Evolutionary conservation across 2,329 filamentous ascomycete species (phyloP), one percentile per base, ranked within the genome.

Genomic region (Cladophialophora exuberans): DNA sequence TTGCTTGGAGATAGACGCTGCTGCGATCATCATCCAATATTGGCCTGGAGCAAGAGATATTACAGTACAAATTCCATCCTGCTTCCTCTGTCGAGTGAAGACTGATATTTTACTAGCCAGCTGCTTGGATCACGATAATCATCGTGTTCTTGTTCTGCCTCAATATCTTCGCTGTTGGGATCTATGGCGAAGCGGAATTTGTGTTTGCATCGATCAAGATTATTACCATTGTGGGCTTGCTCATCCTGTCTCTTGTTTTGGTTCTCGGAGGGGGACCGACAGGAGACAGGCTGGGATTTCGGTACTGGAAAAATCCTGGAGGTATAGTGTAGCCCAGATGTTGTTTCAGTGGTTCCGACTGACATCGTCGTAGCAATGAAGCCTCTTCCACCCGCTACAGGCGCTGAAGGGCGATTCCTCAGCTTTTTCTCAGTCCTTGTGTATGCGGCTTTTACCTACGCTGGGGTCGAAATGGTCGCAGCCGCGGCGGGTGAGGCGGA

Each of bases 1-100:
- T 1, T 89, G 90, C 1, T 93, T 93, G 67, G 89, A 95, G 68
- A 76, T 95, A 33, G 93, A 89, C 1, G 90, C 90, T 22, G 83
- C 82, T 13, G 83, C 88, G 4, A 73, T 95, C 25, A 87, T 93
- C 52, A 87, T 95, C 53, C 83, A 87, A 62, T 91, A 84, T 65
- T 95, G 90, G 90, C 38, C 39, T 2, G 33, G 33, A 30, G 31
- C 41, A 41, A 31, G 30, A n/a, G 17, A 20, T 28, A 45, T 56
- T 9, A 46, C 50, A 23, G 50, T 53, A 46, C 6, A 41, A 17
- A 13, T 38, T 6, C n/a, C 28, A 36, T 9, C 5, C 30, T n/a
- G 22, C 15, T 22, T 46, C n/a, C 5, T 6, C 10, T 15, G 15
- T 28, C 31, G 23, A 17, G 66, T 68, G 2, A 73, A 73, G 3